These are phyloP conservation scores for Fusarium papillatum DNA, from an alignment of 2,329 filamentous ascomycete genomes.

Conservation along the genomic window DNA sequence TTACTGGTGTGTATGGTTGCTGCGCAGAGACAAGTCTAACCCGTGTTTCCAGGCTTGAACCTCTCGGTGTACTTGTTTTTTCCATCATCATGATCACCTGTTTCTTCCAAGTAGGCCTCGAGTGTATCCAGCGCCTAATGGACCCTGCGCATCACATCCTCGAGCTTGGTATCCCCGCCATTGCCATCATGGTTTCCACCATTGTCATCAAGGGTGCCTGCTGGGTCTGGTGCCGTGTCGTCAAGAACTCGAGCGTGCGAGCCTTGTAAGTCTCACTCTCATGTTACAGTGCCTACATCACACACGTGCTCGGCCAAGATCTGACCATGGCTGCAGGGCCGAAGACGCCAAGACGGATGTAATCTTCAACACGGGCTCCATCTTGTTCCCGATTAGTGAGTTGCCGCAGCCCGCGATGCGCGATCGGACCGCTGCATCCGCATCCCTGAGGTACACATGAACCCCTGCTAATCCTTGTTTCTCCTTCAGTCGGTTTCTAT, in stretches of 20 bases:
- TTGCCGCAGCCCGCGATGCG: conserved; percentile 19
- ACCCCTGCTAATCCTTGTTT: conserved; percentile 27
- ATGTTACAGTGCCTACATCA: conserved; percentile 1
- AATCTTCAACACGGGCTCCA: conserved; percentile 91
- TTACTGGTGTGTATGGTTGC: neutral
- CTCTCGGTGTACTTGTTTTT: conserved; percentile 85
- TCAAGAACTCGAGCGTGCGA: conserved; percentile 89
- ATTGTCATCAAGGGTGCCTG: conserved; percentile 86
- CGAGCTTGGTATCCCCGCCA: conserved; percentile 78
- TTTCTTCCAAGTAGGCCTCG: conserved; percentile 82
- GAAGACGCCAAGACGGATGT: conserved; percentile 78
- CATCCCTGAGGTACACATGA: neutral
- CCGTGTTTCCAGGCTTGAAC: conserved; percentile 71
- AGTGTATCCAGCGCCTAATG: conserved; percentile 76
- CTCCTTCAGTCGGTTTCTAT: conserved; percentile 74
- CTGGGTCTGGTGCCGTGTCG: conserved; percentile 90
- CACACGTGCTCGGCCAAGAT: neutral
- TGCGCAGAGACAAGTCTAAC: conserved; percentile 31
- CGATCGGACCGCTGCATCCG: conserved; percentile 3
- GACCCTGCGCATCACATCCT: conserved; percentile 76
- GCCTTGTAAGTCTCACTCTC: conserved; percentile 68
- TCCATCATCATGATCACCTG: conserved; percentile 89
- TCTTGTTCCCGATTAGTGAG: conserved; percentile 83
- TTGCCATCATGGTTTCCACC: conserved; percentile 85
- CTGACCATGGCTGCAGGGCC: conserved; percentile 51